These are phyloP conservation scores for Rhytidiadelphus loreus DNA, from an alignment of 225 moss, liverwort and hornwort genomes.

Conservation along the genomic window DNA sequence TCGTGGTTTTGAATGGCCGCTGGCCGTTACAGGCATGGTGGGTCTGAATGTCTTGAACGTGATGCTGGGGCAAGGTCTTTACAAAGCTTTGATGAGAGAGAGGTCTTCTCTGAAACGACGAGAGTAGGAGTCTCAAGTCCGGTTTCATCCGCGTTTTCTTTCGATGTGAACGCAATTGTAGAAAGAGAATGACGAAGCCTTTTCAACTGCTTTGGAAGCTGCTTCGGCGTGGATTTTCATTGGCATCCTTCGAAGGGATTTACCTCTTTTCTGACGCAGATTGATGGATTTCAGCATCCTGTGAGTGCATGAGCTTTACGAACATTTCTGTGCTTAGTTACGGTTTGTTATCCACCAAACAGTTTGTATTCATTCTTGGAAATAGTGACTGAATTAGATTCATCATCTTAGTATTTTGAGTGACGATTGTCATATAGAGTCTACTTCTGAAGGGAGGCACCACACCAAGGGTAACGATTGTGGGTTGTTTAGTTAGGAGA, in stretches of 20 bases:
- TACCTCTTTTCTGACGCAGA: background rate
- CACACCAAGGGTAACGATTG: too few species aligned
- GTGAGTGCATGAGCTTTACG: background rate
- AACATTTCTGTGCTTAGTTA: too few species aligned
- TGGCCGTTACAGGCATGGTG: conserved; percentile 67
- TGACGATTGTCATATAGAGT: too few species aligned
- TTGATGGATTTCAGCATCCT: background rate
- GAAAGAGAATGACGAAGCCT: background rate
- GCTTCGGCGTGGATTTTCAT: background rate
- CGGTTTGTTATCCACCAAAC: background rate
- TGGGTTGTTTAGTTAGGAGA: background rate
- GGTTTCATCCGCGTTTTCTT: background rate
- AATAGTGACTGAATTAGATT: background rate
- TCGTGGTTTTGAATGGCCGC: conserved; percentile 70
- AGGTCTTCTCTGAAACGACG: conserved; percentile 8
- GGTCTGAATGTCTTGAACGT: conserved; percentile 78
- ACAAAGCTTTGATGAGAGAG: conserved; percentile 65
- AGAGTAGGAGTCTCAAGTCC: background rate
- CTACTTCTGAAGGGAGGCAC: too few species aligned
- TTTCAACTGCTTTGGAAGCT: background rate
- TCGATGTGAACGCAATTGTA: background rate
- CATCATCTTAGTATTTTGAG: background rate
- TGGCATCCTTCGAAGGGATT: background rate
- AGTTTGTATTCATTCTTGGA: background rate
- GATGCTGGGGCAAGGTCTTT: conserved; percentile 63